A percentile compares a stretch with the other conserved stretches of the same genome.
These are phyloP conservation scores for Suillus subalutaceus DNA, from an alignment of 768 basidiomycete genomes.

Conservation along the genomic window DNA sequence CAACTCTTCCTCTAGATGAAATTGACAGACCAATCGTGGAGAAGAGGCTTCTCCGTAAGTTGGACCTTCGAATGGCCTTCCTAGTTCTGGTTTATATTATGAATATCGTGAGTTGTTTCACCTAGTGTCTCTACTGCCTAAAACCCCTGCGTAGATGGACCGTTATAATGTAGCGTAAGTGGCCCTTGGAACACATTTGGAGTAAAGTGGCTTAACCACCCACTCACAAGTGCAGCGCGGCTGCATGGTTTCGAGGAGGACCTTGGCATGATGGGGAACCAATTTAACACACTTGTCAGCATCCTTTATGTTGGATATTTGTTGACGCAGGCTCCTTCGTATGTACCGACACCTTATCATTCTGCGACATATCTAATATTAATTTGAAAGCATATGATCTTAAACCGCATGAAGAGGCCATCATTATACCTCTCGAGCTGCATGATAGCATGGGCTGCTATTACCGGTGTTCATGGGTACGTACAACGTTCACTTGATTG, in stretches of 20 bases:
- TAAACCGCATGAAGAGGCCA: constrained; percentile 64
- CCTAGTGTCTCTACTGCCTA: constrained; percentile 3
- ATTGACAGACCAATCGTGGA: constrained; percentile 43
- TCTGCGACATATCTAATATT: not conserved
- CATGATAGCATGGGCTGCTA: constrained; percentile 71
- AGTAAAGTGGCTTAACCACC: not conserved
- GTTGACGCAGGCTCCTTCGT: constrained; percentile 76
- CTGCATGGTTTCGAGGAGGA: constrained; percentile 70
- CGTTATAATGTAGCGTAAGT: constrained; percentile 65
- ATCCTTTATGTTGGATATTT: constrained; percentile 72
- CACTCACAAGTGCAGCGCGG: constrained; percentile 60
- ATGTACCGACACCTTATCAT: constrained; percentile 25
- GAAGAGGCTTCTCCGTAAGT: constrained; percentile 44
- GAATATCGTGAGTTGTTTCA: constrained; percentile 41
- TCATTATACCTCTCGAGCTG: constrained; percentile 65
- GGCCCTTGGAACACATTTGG: not conserved
- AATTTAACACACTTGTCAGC: constrained; percentile 69
- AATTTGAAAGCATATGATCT: constrained; percentile 55
- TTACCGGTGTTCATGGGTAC: constrained; percentile 54
- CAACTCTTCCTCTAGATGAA: not conserved
- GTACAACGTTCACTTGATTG: constrained; percentile 10
- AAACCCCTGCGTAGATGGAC: constrained; percentile 49
- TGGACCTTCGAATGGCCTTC: constrained; percentile 47
- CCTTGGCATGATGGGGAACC: constrained; percentile 57
- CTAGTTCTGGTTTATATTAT: constrained; percentile 49